Percentiles rank a stretch among this genome's conserved stretches.
Evolutionary conservation across 2,329 filamentous ascomycete species (phyloP).

Genomic region (Stylonectria norvegica): DNA sequence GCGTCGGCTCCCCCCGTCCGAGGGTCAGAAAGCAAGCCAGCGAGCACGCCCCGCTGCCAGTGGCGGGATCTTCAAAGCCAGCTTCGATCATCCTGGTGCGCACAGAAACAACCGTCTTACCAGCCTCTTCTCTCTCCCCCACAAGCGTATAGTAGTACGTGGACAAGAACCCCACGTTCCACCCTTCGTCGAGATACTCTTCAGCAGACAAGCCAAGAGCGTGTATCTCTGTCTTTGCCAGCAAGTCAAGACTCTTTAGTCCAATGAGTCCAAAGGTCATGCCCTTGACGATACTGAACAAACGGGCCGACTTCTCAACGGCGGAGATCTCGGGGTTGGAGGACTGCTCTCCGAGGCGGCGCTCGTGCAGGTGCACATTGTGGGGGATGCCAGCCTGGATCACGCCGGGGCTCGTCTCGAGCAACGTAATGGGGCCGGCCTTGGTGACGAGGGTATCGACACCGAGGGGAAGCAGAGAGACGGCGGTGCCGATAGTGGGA

Average conservation of each 20-base stretch:
- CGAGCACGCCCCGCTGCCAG: conserved; percentile 59
- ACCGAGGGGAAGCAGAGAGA: conserved; percentile 41
- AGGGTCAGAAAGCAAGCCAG: conserved; percentile 53
- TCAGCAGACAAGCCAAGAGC: conserved; percentile 32
- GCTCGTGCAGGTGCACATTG: conserved; percentile 46
- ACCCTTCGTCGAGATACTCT: conserved; percentile 50
- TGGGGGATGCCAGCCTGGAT: conserved; percentile 65
- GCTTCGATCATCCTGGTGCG: conserved; percentile 59
- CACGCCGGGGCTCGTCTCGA: conserved; percentile 35
- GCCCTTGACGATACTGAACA: conserved; percentile 66
- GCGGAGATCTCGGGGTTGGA: conserved; percentile 26
- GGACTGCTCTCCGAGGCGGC: conserved; percentile 27
- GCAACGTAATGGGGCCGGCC: conserved; percentile 53
- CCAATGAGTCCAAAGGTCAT: conserved; percentile 69
- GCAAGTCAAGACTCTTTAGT: conserved; percentile 56
- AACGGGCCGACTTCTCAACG: conserved; percentile 42
- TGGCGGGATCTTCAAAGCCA: conserved; percentile 56
- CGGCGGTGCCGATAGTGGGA: conserved; percentile 56
- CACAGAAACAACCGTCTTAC: conserved; percentile 34
- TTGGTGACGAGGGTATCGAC: conserved; percentile 49
- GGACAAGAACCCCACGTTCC: conserved; percentile 51
- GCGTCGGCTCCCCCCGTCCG: conserved; percentile 28
- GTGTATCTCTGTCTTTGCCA: conserved; percentile 42
- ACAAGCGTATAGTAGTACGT: conserved; percentile 58
- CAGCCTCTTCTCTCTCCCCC: conserved; percentile 27